Percentiles rank a stretch among this genome's conserved stretches.
Conservation (phyloP, 2,329 filamentous ascomycete genomes). For the Domatiomyces catenatus region DNA sequence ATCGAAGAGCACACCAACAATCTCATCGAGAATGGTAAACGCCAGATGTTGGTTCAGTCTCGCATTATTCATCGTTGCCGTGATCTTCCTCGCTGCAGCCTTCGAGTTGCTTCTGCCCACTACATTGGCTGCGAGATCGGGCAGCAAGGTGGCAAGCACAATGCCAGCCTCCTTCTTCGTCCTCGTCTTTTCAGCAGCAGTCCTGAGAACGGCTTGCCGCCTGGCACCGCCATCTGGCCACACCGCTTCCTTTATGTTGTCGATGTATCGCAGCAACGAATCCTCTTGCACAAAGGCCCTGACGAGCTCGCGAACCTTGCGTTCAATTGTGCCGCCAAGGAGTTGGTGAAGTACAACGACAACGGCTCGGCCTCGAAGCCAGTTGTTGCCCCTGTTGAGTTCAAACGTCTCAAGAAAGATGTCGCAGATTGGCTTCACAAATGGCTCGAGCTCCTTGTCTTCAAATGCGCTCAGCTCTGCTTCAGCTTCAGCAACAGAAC, state of each 20-base stretch:
- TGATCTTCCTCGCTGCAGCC: constrained; percentile 71
- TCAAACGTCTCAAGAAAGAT: constrained; percentile 94
- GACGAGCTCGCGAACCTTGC: constrained; percentile 78
- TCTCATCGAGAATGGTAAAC: constrained; percentile 57
- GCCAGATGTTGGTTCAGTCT: constrained; percentile 63
- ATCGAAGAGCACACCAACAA: constrained; percentile 49
- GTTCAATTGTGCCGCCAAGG: constrained; percentile 86
- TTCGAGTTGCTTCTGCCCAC: constrained; percentile 87
- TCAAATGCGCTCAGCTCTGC: constrained; percentile 90
- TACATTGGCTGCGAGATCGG: constrained; percentile 81
- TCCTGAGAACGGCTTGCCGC: constrained; percentile 41
- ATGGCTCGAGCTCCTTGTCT: constrained; percentile 74
- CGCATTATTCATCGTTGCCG: constrained; percentile 82
- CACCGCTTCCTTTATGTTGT: constrained; percentile 56
- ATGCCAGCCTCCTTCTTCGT: constrained; percentile 76
- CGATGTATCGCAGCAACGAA: constrained; percentile 59
- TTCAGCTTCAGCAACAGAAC: constrained; percentile 62
- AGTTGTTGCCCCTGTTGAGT: constrained; percentile 87
- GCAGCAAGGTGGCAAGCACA: constrained; percentile 76
- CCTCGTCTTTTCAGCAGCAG: constrained; percentile 56
- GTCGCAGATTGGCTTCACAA: constrained; percentile 96
- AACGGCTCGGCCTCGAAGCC: constrained; percentile 86
- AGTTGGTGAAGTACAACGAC: constrained; percentile 94
- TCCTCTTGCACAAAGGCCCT: constrained; percentile 62
- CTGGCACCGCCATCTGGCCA: constrained; percentile 49